A percentile compares a stretch with the other conserved stretches of the same genome.
Conservation (phyloP, 306 rosid genomes). For the Prunus armeniaca region DNA sequence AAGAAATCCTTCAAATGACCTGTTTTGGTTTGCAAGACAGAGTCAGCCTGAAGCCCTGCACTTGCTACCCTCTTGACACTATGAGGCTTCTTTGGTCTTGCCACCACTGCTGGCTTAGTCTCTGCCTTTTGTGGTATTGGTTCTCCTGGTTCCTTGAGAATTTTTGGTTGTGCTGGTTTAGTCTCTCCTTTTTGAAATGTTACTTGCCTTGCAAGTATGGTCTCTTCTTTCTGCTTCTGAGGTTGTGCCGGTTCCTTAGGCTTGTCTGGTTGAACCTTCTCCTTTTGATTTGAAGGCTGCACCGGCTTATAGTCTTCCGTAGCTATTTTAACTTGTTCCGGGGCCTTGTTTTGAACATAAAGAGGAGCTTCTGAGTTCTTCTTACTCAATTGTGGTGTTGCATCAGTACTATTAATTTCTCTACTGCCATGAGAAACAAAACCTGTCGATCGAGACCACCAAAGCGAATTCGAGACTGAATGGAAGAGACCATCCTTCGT, state of each 20-base stretch:
- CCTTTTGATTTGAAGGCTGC: neutral
- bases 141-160: neutral
- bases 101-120: slow-evolving; percentile 4
- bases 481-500: slow-evolving; percentile 25
- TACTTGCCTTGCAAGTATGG: slow-evolving; percentile 4
- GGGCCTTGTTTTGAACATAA: slow-evolving; percentile 44
- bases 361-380: slow-evolving; percentile 3
- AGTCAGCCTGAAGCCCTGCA: slow-evolving; percentile 65
- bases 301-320: slow-evolving; percentile 29
- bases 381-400: slow-evolving; percentile 4
- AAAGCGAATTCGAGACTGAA: slow-evolving; percentile 33
- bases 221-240: slow-evolving; percentile 2
- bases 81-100: slow-evolving; percentile 37
- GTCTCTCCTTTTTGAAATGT: slow-evolving; percentile 11
- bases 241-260: neutral
- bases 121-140: slow-evolving; percentile 9
- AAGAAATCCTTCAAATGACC: slow-evolving; percentile 62
- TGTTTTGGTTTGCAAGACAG: slow-evolving; percentile 60
- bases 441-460: slow-evolving; percentile 41
- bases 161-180: neutral
- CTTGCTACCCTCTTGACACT: slow-evolving; percentile 47
- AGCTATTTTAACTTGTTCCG: slow-evolving; percentile 45
- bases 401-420: neutral
- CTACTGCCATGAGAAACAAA: slow-evolving; percentile 5
- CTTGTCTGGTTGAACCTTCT: slow-evolving; percentile 12